These are phyloP conservation scores for Prunus kanzakura DNA, from an alignment of 306 rosid genomes.

Conservation along the genomic window DNA sequence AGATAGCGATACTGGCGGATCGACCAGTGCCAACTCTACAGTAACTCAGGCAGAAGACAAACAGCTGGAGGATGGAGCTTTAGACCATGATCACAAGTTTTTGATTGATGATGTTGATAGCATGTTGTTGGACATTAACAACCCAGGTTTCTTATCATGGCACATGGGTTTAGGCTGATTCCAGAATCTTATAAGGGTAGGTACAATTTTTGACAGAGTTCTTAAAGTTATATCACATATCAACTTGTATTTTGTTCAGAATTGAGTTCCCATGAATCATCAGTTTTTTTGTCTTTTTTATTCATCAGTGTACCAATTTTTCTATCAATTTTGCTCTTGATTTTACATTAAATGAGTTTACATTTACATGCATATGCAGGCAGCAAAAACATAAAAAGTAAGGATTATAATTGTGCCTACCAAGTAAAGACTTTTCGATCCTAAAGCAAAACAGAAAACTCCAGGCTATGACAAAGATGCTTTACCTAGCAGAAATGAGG, in stretches of 20 bases:
- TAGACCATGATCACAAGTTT: background rate
- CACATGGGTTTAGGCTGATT: background rate
- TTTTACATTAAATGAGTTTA: background rate
- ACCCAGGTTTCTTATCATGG: background rate
- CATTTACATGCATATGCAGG: slow-evolving; percentile 14
- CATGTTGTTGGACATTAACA: background rate
- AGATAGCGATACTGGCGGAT: background rate
- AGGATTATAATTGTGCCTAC: too few relatives aligned
- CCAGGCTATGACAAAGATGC: background rate
- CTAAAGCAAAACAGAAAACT: background rate
- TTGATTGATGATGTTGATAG: background rate
- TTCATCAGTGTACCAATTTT: background rate
- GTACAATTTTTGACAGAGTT: background rate
- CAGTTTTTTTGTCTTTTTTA: background rate
- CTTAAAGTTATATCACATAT: background rate
- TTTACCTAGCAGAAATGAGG: background rate
- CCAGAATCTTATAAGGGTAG: background rate
- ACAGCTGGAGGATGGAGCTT: background rate
- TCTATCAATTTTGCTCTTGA: background rate
- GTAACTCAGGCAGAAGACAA: background rate
- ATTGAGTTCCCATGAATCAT: background rate
- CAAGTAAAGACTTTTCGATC: background rate
- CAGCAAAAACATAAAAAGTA: background rate
- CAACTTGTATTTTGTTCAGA: background rate
- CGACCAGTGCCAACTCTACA: background rate